These are phyloP conservation scores for Pseudomonodictys pantanalensis DNA, from an alignment of 495 filamentous ascomycete genomes.

Conservation along the genomic window DNA sequence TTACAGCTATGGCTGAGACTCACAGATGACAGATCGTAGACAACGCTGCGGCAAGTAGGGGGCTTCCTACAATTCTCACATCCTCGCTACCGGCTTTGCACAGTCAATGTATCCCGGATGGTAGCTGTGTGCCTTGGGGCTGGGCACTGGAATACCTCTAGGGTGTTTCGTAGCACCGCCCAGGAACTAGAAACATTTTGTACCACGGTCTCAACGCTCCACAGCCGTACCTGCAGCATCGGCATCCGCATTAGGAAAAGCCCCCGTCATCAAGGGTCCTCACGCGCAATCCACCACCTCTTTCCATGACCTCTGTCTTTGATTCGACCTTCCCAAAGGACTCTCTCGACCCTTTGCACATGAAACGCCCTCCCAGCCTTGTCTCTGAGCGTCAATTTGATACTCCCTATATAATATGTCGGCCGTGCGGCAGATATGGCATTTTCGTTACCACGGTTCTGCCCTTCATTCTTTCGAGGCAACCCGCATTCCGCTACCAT, in stretches of 20 bases:
- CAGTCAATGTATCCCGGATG: background rate
- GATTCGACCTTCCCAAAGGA: constrained; percentile 26
- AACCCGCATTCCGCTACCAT: constrained; percentile 13
- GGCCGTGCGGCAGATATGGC: background rate
- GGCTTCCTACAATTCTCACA: no score
- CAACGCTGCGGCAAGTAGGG: no score
- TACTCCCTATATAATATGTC: constrained; percentile 7
- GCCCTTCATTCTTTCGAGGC: constrained; percentile 22
- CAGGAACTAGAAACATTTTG: constrained; percentile 9
- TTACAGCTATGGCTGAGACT: no score
- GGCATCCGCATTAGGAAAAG: constrained; percentile 14
- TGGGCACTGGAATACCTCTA: constrained; percentile 6
- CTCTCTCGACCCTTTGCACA: constrained; percentile 1
- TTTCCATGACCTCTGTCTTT: constrained; percentile 5
- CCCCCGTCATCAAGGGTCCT: constrained; percentile 12
- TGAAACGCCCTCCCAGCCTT: constrained; percentile 13
- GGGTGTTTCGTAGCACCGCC: constrained; percentile 13
- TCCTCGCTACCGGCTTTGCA: no score
- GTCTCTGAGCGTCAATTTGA: background rate
- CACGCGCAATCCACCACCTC: constrained; percentile 15
- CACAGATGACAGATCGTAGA: no score
- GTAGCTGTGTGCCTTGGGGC: constrained; percentile 11
- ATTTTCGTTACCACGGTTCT: constrained; percentile 3
- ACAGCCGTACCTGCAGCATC: constrained; percentile 23
- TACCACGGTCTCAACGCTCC: constrained; percentile 1